Evolutionary conservation across 345 rosid genomes (phyloP), one percentile per base, ranked within the genome.

Genomic region (Odontarrhena argentea): DNA sequence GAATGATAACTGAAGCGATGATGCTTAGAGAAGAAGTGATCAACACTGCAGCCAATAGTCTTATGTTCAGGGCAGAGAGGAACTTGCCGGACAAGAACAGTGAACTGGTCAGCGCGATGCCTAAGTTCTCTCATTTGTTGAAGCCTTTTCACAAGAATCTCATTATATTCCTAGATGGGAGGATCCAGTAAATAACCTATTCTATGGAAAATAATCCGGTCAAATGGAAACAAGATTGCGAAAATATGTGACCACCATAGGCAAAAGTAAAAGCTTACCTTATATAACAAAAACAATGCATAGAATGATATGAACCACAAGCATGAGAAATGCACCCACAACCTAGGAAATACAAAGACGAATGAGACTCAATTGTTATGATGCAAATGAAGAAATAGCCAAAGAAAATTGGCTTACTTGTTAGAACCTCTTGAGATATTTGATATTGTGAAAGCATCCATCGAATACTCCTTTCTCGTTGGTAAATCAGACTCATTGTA

Each of bases 271-370:
- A 58, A 42, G 7, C 34, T 72, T 70, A 93, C 95, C 96, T 79
- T 85, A 71, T 85, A 74, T 74, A 86, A 49, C 38, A 90, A 81
- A 82, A 72, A 81, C 45, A 85, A 66, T 63, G 86, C 96, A 75
- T 82, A 85, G 61, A 87, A 68, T 53, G 98, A 84, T 78, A 93
- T 79, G 55, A 86, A 61, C 77, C 94, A 93, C 83, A 88, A 75
- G 83, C 96, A 86, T 24, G 81, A 52, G 75, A 93, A 86, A 78
- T 93, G 97, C 73, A 86, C 91, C 98, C 97, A 93, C 42, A 93
- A 87, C 90, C 98, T 93, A 78, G 5, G 40, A 69, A 45, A 53
- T 18, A 14, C 36, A 37, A 37, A 53, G 12, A 51, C 32, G 32
- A 5, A 48, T 55, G 14, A 52, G 25, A 67, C 2, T 54, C 22